Evolutionary conservation across 176 grass and related monocot genomes (phyloP).

Genomic region (Triticum dicoccoides): DNA sequence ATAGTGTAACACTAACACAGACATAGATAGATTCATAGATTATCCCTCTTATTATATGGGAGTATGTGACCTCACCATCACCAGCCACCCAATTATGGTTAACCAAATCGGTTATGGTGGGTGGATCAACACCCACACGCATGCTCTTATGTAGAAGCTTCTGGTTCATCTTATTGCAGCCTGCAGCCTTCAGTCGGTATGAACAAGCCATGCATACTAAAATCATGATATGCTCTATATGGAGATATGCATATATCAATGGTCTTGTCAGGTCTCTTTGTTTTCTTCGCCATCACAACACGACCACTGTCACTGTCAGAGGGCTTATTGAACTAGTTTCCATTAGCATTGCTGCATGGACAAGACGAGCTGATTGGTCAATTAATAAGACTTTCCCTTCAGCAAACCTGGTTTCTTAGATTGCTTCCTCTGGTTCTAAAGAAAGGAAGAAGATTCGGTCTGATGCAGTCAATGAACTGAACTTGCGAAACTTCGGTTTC

Average conservation of each 20-base stretch:
- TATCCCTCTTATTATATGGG: slow-evolving; percentile 11
- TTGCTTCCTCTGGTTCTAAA: background rate
- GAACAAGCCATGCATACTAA: slow-evolving; percentile 17
- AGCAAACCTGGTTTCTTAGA: slow-evolving; percentile 7
- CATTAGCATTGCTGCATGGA: background rate
- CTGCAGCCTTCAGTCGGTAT: slow-evolving; percentile 15
- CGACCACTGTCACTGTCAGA: slow-evolving; percentile 20
- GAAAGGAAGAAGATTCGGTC: background rate
- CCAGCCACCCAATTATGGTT: slow-evolving; percentile 39
- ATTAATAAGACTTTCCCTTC: background rate
- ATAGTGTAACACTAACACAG: background rate
- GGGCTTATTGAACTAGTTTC: slow-evolving; percentile 15
- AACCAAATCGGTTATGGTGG: slow-evolving; percentile 59
- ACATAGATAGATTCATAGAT: background rate
- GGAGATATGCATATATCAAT: background rate
- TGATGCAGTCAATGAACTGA: background rate
- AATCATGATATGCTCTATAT: background rate
- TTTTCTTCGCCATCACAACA: background rate
- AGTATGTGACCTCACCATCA: slow-evolving; percentile 18
- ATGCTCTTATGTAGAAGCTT: slow-evolving; percentile 21
- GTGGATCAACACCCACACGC: slow-evolving; percentile 15
- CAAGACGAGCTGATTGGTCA: slow-evolving; percentile 15
- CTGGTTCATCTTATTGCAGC: slow-evolving; percentile 8
- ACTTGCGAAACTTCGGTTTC: background rate
- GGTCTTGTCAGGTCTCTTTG: background rate